Conservation (phyloP, 2,329 filamentous ascomycete genomes). For the Ophiostoma sp. region DNA sequence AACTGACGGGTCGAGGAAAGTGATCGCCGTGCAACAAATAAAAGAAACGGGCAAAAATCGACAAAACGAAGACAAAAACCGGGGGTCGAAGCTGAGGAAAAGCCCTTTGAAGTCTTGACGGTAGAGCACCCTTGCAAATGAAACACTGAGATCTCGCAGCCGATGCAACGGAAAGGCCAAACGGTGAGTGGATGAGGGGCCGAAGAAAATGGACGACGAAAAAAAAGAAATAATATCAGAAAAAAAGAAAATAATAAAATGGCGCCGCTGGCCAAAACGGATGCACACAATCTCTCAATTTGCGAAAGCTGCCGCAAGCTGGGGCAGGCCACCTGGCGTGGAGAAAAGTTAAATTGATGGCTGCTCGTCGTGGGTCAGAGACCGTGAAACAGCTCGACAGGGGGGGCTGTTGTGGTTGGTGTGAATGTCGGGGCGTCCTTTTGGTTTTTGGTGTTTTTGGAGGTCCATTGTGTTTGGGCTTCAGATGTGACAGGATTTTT, state of each 20-base stretch:
- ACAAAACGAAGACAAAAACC: background rate
- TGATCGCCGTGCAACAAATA: slow-evolving; percentile 4
- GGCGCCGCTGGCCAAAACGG: background rate
- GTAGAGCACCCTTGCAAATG: slow-evolving; percentile 8
- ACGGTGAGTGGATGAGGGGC: background rate
- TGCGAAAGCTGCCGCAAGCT: background rate
- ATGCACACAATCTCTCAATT: slow-evolving; percentile 21
- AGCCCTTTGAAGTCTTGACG: background rate
- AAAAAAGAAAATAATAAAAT: background rate
- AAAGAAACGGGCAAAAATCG: background rate
- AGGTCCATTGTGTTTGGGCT: background rate
- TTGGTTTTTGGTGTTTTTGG: background rate
- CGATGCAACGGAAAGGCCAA: background rate
- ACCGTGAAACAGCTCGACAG: slow-evolving; percentile 8
- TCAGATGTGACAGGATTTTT: slow-evolving; percentile 7
- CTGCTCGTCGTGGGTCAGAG: slow-evolving; percentile 7
- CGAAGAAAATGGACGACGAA: background rate
- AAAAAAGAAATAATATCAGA: background rate
- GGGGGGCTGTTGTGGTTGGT: background rate
- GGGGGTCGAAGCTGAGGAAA: background rate
- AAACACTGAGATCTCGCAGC: slow-evolving; percentile 14
- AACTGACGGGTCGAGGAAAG: background rate
- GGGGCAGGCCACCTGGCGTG: slow-evolving; percentile 8
- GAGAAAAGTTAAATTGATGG: slow-evolving; percentile 22
- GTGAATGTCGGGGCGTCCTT: background rate